These are phyloP conservation scores for Cerioporus squamosus DNA, from an alignment of 1,284 basidiomycete species.

Conservation along the genomic window DNA sequence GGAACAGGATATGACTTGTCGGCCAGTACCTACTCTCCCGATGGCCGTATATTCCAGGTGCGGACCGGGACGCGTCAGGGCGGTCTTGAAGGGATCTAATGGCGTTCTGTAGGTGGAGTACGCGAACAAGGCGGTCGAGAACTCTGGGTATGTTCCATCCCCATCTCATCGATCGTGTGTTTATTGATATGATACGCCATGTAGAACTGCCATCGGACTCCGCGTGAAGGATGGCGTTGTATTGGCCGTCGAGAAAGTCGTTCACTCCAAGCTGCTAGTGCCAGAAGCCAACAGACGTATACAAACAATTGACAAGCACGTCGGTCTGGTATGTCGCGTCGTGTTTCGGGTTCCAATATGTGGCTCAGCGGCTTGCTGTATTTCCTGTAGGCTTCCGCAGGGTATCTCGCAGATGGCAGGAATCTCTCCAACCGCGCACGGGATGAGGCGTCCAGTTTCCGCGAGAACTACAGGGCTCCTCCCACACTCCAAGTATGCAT, in stretches of 20 bases:
- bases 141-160: conserved; percentile 76
- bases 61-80: conserved; percentile 27
- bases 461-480: conserved; percentile 78
- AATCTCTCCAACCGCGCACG: conserved; percentile 87
- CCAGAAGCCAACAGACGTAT: conserved; percentile 94
- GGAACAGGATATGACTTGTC: conserved; percentile 99
- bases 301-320: conserved; percentile 91
- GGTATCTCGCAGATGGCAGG: conserved; percentile 93
- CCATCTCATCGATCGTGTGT: not conserved
- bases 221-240: conserved; percentile 94
- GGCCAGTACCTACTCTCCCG: conserved; percentile 97
- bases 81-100: conserved; percentile 16
- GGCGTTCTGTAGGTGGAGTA: conserved; percentile 82
- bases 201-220: conserved; percentile 88
- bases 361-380: not conserved
- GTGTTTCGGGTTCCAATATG: not conserved
- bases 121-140: conserved; percentile 98
- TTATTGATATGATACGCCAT: not conserved
- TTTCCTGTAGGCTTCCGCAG: conserved; percentile 79
- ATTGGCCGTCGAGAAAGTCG: conserved; percentile 95
- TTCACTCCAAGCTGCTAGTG: conserved; percentile 97
- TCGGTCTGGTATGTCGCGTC: conserved; percentile 74
- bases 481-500: conserved; percentile 78
- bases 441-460: conserved; percentile 82
- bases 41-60: conserved; percentile 98